Percentiles rank a stretch among this genome's conserved stretches.
Conservation (phyloP, 805 yeast genomes). For the Wickerhamomyces tratensis region DNA sequence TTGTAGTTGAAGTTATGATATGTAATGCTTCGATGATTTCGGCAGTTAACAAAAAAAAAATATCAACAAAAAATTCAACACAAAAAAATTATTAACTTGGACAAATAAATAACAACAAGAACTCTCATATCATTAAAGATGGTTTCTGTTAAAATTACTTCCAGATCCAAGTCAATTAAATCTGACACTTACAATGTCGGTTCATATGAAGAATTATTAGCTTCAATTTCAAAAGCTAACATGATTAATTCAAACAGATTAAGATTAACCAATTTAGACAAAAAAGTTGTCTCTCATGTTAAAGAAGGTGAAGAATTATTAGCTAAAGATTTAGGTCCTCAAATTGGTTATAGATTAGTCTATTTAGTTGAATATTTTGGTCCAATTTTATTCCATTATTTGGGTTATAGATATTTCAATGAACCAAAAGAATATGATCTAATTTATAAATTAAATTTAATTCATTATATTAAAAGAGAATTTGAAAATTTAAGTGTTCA, state of each 20-base stretch:
- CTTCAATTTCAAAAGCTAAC: constrained; percentile 33
- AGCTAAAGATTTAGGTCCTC: constrained; percentile 89
- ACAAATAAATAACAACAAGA: neutral
- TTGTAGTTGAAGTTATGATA: no score
- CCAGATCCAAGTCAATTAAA: neutral
- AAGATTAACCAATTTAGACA: constrained; percentile 38
- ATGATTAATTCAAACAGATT: constrained; percentile 40
- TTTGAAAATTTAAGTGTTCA: constrained; percentile 81
- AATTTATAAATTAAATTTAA: constrained; percentile 37
- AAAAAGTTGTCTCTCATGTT: constrained; percentile 20
- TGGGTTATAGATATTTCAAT: constrained; percentile 39
- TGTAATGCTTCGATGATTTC: no score
- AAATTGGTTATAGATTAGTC: constrained; percentile 88
- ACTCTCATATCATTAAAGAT: no score
- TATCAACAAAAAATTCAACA: no score
- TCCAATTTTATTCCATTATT: constrained; percentile 72
- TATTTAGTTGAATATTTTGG: constrained; percentile 83
- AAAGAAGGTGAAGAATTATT: constrained; percentile 30
- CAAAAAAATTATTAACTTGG: no score
- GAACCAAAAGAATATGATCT: constrained; percentile 17
- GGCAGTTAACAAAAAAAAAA: no score
- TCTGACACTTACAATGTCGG: neutral
- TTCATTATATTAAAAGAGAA: constrained; percentile 85
- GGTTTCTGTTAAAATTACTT: neutral
- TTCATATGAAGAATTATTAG: constrained; percentile 31